These are phyloP conservation scores for Scutellaria baicalensis DNA, from an alignment of 257 asterid species.

Conservation along the genomic window DNA sequence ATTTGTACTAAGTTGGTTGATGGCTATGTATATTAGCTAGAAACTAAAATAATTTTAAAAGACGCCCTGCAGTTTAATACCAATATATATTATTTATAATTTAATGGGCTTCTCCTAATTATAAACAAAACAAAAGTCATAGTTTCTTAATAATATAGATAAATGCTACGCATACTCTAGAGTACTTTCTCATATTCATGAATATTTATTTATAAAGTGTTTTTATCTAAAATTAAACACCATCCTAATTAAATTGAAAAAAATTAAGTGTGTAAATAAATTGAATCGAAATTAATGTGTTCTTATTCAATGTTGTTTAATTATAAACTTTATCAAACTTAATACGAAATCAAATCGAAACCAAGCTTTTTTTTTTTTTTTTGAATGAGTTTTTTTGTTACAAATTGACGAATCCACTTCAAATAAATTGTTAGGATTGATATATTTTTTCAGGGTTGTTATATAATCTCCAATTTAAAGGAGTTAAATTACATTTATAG, in stretches of 20 bases:
- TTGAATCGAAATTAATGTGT: not conserved
- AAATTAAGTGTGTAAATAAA: not conserved
- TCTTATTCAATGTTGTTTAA: too few species aligned
- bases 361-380: too few species aligned
- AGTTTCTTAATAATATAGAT: slow-evolving; percentile 3
- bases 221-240: not conserved
- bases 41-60: slow-evolving; percentile 7
- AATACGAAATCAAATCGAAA: too few species aligned
- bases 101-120: not conserved
- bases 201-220: not conserved
- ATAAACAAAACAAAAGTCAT: slow-evolving; percentile 4
- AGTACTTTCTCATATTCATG: not conserved
- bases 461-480: too few species aligned
- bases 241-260: not conserved
- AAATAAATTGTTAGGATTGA: too few species aligned
- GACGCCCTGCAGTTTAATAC: not conserved
- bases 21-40: not conserved
- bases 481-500: too few species aligned
- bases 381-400: too few species aligned
- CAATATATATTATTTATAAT: not conserved
- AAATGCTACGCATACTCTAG: not conserved
- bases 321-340: too few species aligned
- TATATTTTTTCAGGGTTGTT: too few species aligned
- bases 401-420: too few species aligned
- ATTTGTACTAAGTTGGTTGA: not conserved